These are phyloP conservation scores for Albophoma yamanashiensis DNA, from an alignment of 2,329 filamentous ascomycete genomes.

Conservation along the genomic window DNA sequence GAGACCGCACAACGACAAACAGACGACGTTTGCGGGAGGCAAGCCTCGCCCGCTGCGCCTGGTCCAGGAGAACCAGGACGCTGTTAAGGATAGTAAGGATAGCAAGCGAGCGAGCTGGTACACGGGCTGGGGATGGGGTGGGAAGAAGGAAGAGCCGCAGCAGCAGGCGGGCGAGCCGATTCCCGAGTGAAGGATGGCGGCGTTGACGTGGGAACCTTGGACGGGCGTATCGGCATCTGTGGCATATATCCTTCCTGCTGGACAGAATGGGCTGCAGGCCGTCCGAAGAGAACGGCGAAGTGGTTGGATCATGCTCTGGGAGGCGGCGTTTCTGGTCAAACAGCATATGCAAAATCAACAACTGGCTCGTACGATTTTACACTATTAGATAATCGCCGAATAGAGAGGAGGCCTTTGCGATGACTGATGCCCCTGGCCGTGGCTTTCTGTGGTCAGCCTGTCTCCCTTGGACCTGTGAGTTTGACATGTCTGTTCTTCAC, in stretches of 20 bases:
- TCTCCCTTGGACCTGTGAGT: neutral
- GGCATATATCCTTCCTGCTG: neutral
- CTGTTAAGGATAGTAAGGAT: conserved; percentile 35
- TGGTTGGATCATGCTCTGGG: neutral
- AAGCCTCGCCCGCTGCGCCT: conserved; percentile 79
- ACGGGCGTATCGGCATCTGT: neutral
- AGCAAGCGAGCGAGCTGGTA: conserved; percentile 55
- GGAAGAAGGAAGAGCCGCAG: conserved; percentile 37
- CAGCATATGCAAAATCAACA: neutral
- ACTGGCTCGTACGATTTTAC: conserved; percentile 1
- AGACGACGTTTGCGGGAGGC: conserved; percentile 48
- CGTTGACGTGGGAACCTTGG: neutral
- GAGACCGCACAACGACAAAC: conserved; percentile 38
- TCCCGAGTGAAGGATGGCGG: conserved; percentile 17
- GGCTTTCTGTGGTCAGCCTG: neutral
- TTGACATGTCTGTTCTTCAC: neutral
- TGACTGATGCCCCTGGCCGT: neutral
- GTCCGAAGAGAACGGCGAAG: neutral
- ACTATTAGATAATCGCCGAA: neutral
- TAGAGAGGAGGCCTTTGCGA: neutral
- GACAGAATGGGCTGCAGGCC: neutral
- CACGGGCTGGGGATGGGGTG: conserved; percentile 44
- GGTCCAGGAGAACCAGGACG: conserved; percentile 64
- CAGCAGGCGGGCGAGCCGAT: conserved; percentile 18
- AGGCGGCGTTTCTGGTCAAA: neutral